Percentiles rank a stretch among this genome's conserved stretches.
Evolutionary conservation across 1,284 basidiomycete species (phyloP).

Genomic region (Ustilago tritici): DNA sequence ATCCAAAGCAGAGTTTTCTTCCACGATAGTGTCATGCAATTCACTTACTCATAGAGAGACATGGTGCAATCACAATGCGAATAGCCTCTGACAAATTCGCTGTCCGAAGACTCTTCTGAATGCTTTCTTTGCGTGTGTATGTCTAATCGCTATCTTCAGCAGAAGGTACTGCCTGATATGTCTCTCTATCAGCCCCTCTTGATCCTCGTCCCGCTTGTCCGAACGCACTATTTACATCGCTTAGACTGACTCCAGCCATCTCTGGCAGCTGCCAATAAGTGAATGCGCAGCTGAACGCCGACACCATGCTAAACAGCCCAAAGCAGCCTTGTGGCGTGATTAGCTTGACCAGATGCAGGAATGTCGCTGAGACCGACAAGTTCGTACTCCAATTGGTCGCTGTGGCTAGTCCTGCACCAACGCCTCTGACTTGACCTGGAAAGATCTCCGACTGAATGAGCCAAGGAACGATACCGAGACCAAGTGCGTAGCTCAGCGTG

Average conservation of each 20-base stretch:
- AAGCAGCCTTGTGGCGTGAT: slow-evolving; percentile 53
- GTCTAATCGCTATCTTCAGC: slow-evolving; percentile 19
- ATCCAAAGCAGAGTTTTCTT: slow-evolving; percentile 9
- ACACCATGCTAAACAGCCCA: slow-evolving; percentile 45
- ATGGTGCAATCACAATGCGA: neutral
- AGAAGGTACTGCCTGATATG: slow-evolving; percentile 29
- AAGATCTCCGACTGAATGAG: slow-evolving; percentile 61
- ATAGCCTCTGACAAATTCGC: neutral
- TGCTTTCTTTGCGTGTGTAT: neutral
- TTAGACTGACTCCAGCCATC: slow-evolving; percentile 42
- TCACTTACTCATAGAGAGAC: neutral
- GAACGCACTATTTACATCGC: slow-evolving; percentile 26
- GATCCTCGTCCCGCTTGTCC: slow-evolving; percentile 1
- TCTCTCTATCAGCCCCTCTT: slow-evolving; percentile 1
- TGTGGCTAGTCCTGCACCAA: slow-evolving; percentile 54
- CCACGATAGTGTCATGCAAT: slow-evolving; percentile 13
- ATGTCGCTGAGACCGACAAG: slow-evolving; percentile 48
- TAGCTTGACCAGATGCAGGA: slow-evolving; percentile 46
- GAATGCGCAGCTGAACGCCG: slow-evolving; percentile 51
- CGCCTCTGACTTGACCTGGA: slow-evolving; percentile 39
- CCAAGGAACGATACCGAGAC: slow-evolving; percentile 62
- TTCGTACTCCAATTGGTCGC: slow-evolving; percentile 58
- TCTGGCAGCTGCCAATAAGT: slow-evolving; percentile 57
- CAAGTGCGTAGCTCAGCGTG: slow-evolving; percentile 59
- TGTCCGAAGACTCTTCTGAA: neutral